Conservation (phyloP, 805 yeast genomes). For the Lipomyces oligophaga region DNA sequence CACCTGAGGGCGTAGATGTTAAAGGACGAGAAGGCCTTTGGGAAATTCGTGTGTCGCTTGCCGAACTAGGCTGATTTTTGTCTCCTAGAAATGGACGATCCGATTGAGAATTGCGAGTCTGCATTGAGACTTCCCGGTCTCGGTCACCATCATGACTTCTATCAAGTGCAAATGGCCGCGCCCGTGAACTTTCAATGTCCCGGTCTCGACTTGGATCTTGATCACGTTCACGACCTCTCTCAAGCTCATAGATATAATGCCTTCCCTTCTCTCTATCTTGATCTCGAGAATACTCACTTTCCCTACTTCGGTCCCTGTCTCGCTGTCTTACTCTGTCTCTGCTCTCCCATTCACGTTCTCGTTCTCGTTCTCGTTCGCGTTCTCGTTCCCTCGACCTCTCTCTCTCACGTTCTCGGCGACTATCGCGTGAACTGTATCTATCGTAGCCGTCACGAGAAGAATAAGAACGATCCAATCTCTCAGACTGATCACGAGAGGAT, state of each 20-base stretch:
- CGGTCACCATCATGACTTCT: conserved; percentile 6
- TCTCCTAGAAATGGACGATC: not conserved
- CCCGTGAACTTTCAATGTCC: too few species aligned
- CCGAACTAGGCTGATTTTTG: too few species aligned
- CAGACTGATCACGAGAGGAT: not conserved
- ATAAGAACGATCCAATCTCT: too few species aligned
- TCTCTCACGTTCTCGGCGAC: conserved; percentile 3
- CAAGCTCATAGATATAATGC: too few species aligned
- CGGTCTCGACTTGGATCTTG: not conserved
- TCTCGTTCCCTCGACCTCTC: not conserved
- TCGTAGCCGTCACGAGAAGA: too few species aligned
- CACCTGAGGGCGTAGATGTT: not conserved
- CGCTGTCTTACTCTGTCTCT: conserved; percentile 3
- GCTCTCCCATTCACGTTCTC: not conserved
- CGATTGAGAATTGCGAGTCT: not conserved
- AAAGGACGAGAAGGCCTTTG: not conserved
- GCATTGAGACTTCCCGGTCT: conserved; percentile 4
- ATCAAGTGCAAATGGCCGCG: too few species aligned
- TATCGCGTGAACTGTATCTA: not conserved
- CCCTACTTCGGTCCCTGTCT: not conserved
- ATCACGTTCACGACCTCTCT: conserved; percentile 4
- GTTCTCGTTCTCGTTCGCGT: not conserved
- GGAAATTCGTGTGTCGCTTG: too few species aligned
- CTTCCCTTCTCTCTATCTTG: too few species aligned
- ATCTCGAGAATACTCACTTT: not conserved